Conservation (phyloP, 805 yeast species). For the Starmerella ratchasimensis region DNA sequence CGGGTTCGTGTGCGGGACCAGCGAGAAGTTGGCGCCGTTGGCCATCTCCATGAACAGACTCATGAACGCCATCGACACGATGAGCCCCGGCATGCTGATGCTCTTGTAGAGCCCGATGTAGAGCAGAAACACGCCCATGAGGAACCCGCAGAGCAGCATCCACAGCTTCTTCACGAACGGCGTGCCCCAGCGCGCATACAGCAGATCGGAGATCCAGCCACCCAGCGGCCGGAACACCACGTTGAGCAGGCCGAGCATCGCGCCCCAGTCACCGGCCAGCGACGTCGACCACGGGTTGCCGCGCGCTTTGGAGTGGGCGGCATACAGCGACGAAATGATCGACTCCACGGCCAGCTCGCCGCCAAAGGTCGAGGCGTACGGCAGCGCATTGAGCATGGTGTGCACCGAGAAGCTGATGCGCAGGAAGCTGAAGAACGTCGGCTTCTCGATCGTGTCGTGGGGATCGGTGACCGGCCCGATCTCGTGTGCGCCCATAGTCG, state of each 20-base stretch:
- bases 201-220: slow-evolving; percentile 20
- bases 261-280: slow-evolving; percentile 15
- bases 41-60: slow-evolving; percentile 30
- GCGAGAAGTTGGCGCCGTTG: slow-evolving; percentile 29
- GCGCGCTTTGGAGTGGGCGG: slow-evolving; percentile 8
- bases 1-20: slow-evolving; percentile 28
- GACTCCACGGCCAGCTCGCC: slow-evolving; percentile 17
- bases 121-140: slow-evolving; percentile 27
- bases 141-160: slow-evolving; percentile 24
- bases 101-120: slow-evolving; percentile 28
- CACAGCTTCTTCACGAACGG: slow-evolving; percentile 27
- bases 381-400: slow-evolving; percentile 11
- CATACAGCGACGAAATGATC: slow-evolving; percentile 9
- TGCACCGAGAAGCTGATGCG: slow-evolving; percentile 8
- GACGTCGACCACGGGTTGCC: slow-evolving; percentile 9
- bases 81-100: slow-evolving; percentile 23
- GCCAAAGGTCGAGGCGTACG: slow-evolving; percentile 15
- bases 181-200: slow-evolving; percentile 24
- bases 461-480: slow-evolving; percentile 7
- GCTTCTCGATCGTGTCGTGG: slow-evolving; percentile 7
- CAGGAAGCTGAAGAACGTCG: slow-evolving; percentile 4
- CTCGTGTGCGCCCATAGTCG: slow-evolving; percentile 1
- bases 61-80: slow-evolving; percentile 26
- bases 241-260: slow-evolving; percentile 15
- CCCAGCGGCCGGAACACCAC: slow-evolving; percentile 15